phyloP scores from a whole-genome alignment of 2,329 filamentous ascomycete genomes.

The Neocucurbitaria cava region DNA sequence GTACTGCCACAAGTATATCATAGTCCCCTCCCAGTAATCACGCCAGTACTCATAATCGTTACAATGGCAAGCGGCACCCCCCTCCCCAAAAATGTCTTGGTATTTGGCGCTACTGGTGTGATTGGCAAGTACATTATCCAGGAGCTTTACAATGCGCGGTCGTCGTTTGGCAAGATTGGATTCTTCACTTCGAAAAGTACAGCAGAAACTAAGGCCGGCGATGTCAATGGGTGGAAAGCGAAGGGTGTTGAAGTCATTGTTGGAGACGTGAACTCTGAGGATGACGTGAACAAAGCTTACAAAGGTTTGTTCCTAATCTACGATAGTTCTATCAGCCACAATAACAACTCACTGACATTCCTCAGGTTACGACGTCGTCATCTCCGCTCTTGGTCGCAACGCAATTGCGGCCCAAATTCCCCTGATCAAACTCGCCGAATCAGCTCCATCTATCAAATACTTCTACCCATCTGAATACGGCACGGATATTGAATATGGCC shows the following conservation, averaged over 20 bases:
- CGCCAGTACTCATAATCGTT: background rate
- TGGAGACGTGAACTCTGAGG: conserved; percentile 61
- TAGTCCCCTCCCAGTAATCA: background rate
- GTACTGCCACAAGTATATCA: background rate
- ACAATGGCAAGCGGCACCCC: conserved; percentile 12
- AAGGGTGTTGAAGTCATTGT: conserved; percentile 62
- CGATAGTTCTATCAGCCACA: too few relatives aligned
- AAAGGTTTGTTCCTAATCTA: conserved; percentile 44
- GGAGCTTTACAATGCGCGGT: conserved; percentile 56
- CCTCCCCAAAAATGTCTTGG: conserved; percentile 54
- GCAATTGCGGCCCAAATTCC: conserved; percentile 67
- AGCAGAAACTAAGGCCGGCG: conserved; percentile 56
- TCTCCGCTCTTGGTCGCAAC: conserved; percentile 70
- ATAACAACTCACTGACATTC: background rate
- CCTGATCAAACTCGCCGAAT: conserved; percentile 67
- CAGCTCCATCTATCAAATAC: conserved; percentile 62
- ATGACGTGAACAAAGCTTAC: conserved; percentile 65
- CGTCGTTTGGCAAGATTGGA: conserved; percentile 58
- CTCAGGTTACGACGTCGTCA: conserved; percentile 66
- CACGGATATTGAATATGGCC: conserved; percentile 63
- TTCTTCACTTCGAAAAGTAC: conserved; percentile 65
- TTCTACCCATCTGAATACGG: conserved; percentile 67
- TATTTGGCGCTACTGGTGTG: conserved; percentile 62
- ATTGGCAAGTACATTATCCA: conserved; percentile 61
- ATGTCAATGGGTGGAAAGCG: conserved; percentile 56